These are phyloP conservation scores for Aspergillus chevalieri DNA, from an alignment of 2,329 filamentous ascomycete species.

Conservation along the genomic window DNA sequence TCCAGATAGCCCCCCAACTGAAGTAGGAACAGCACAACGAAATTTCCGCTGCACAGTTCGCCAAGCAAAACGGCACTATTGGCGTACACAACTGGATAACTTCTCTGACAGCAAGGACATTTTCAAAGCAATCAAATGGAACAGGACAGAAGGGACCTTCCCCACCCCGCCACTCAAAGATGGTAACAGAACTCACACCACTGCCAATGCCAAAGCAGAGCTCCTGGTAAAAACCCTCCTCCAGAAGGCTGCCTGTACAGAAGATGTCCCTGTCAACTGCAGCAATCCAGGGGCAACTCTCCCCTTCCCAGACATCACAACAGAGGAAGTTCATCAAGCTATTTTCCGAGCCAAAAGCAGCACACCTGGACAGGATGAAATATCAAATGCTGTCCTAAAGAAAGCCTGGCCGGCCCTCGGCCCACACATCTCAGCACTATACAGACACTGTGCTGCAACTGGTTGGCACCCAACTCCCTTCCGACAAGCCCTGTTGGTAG, in stretches of 20 bases:
- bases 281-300: not conserved
- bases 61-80: not conserved
- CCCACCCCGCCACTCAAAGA: not conserved
- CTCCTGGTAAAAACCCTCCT: not conserved
- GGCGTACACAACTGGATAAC: not conserved
- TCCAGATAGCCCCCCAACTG: not conserved
- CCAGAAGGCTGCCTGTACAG: not conserved
- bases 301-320: not conserved
- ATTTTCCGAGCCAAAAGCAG: not conserved
- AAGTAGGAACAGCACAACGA: not conserved
- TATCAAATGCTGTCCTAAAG: not conserved
- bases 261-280: not conserved
- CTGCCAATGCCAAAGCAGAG: not conserved
- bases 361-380: not conserved
- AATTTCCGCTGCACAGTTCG: not conserved
- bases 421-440: not conserved
- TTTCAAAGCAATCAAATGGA: not conserved
- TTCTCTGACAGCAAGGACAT: not conserved
- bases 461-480: not conserved
- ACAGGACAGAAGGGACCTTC: not conserved
- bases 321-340: not conserved
- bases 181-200: not conserved
- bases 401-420: not conserved
- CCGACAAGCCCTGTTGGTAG: not conserved
- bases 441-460: not conserved